These are phyloP conservation scores for Adansonia madagascariensis DNA, from an alignment of 441 rosid species.

Conservation along the genomic window DNA sequence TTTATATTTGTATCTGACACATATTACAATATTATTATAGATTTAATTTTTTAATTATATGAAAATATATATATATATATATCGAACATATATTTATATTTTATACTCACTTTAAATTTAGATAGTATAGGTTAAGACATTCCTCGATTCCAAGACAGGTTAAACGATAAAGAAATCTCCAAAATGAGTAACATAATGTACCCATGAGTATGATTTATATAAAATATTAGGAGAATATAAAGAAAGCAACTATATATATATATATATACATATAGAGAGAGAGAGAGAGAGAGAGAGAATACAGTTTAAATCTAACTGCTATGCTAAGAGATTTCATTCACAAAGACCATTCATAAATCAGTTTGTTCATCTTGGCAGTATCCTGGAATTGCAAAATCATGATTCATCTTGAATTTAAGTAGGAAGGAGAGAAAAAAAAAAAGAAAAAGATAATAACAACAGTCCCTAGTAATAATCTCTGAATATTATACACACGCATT, in stretches of 20 bases:
- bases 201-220: neutral
- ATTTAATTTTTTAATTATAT: too few relatives aligned
- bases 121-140: too few relatives aligned
- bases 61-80: too few relatives aligned
- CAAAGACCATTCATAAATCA: neutral
- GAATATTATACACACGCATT: slow-evolving; percentile 8
- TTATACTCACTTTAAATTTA: too few relatives aligned
- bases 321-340: neutral
- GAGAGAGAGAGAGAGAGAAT: neutral
- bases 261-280: too few relatives aligned
- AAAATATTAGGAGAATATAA: neutral
- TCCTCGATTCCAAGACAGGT: neutral
- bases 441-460: neutral
- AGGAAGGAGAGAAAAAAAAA: neutral
- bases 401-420: neutral
- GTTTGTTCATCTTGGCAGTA: slow-evolving; percentile 15
- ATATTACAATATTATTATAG: too few relatives aligned
- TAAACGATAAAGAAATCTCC: neutral
- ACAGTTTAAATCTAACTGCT: neutral
- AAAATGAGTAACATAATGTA: neutral
- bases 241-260: neutral
- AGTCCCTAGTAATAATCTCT: neutral
- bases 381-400: neutral
- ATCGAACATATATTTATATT: too few relatives aligned
- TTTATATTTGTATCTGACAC: too few relatives aligned